Percentiles rank a stretch among this genome's conserved stretches.
phyloP scores from a whole-genome alignment of 352 stramenopile species.

The Poterioochromonas sp. region DNA sequence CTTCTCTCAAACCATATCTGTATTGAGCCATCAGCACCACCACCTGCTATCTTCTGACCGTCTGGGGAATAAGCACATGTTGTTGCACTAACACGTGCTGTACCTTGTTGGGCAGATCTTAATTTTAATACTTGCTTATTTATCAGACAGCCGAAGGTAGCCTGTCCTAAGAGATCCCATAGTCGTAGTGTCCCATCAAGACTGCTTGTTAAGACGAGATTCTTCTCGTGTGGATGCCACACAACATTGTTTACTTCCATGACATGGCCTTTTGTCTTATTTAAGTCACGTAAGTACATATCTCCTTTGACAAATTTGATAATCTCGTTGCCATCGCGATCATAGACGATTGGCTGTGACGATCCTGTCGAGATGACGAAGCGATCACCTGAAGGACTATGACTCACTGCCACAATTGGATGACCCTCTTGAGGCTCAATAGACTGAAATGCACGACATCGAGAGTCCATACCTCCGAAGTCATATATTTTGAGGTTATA shows the following conservation, averaged over 20 bases:
- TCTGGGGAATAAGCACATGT: not conserved
- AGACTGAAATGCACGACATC: not conserved
- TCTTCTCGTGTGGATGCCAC: slow-evolving; percentile 63
- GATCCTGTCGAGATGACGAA: slow-evolving; percentile 61
- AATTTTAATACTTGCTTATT: slow-evolving; percentile 42
- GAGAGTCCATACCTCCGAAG: slow-evolving; percentile 65
- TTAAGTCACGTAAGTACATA: slow-evolving; percentile 56
- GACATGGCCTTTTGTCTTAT: slow-evolving; percentile 52
- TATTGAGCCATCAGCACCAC: slow-evolving; percentile 4
- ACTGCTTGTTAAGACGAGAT: slow-evolving; percentile 56
- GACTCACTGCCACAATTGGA: slow-evolving; percentile 50
- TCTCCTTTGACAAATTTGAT: slow-evolving; percentile 67
- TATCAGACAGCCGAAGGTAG: slow-evolving; percentile 46
- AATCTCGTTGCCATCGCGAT: slow-evolving; percentile 46
- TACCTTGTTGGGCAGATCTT: not conserved
- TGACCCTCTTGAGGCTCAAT: slow-evolving; percentile 55
- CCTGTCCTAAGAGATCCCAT: slow-evolving; percentile 61
- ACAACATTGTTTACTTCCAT: slow-evolving; percentile 57
- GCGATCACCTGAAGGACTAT: slow-evolving; percentile 54
- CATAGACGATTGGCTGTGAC: slow-evolving; percentile 57
- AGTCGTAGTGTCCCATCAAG: slow-evolving; percentile 63
- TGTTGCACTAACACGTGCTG: not conserved
- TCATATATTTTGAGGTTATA: slow-evolving; percentile 58
- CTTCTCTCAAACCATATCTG: not conserved
- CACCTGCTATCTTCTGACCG: not conserved